A percentile compares a stretch with the other conserved stretches of the same genome.
Evolutionary conservation across 2,329 filamentous ascomycete genomes (phyloP).

Genomic region (Venturia nashicola): DNA sequence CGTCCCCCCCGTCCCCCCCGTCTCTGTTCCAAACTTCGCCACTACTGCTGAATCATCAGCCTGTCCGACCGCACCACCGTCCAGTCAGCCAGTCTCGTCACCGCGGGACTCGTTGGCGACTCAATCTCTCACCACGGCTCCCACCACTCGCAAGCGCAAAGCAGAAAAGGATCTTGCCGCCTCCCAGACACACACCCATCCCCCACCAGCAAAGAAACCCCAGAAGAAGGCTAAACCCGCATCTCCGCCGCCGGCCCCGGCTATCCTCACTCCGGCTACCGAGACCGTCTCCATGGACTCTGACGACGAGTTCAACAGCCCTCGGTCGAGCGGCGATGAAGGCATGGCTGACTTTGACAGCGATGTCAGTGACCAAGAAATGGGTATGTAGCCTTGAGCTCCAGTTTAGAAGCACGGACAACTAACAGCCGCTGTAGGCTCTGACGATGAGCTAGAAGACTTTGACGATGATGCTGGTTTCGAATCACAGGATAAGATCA

Average conservation of each 20-base stretch:
- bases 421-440: conserved; percentile 22
- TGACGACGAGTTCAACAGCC: conserved; percentile 86
- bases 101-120: conserved; percentile 13
- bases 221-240: conserved; percentile 3
- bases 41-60: conserved; percentile 1
- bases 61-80: conserved; percentile 13
- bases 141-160: conserved; percentile 22
- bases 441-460: conserved; percentile 44
- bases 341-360: conserved; percentile 61
- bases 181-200: not conserved
- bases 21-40: not conserved
- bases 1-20: not conserved
- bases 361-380: conserved; percentile 30
- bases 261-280: conserved; percentile 9
- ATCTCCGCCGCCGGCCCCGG: conserved; percentile 15
- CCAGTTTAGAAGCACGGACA: not conserved
- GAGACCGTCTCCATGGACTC: conserved; percentile 65
- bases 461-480: conserved; percentile 48
- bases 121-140: conserved; percentile 18
- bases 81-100: conserved; percentile 15
- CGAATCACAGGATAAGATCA: conserved; percentile 54
- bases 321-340: conserved; percentile 63
- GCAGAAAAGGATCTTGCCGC: conserved; percentile 4
- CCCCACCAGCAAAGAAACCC: conserved; percentile 10
- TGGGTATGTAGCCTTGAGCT: not conserved